phyloP scores from a whole-genome alignment of 305 asterid genomes.

The Solanum hybrid region DNA sequence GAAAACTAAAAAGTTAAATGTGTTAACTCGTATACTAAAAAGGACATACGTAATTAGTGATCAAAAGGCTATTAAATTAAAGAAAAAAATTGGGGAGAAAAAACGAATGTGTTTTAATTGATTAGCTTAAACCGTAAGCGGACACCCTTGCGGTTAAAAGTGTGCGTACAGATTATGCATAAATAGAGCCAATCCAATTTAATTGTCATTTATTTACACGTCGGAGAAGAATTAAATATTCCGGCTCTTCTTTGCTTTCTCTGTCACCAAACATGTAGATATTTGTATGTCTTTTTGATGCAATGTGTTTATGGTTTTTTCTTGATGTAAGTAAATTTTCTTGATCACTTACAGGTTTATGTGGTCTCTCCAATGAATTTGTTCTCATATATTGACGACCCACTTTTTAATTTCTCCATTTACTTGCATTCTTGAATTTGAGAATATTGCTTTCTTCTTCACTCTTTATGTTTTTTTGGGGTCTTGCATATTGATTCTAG shows the following conservation, averaged over 20 bases:
- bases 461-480: too few species aligned
- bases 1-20: too few species aligned
- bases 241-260: neutral
- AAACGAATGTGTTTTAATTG: too few species aligned
- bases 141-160: neutral
- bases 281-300: neutral
- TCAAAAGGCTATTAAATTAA: neutral
- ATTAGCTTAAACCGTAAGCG: neutral
- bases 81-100: too few species aligned
- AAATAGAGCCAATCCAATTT: neutral
- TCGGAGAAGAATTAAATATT: neutral
- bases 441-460: neutral
- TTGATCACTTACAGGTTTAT: too few species aligned
- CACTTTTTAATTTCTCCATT: neutral
- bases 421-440: neutral
- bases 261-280: neutral
- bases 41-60: neutral
- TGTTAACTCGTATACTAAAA: too few species aligned
- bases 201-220: neutral
- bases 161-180: neutral
- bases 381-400: neutral
- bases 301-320: neutral
- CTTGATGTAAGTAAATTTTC: neutral
- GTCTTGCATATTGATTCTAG: neutral
- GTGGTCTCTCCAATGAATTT: neutral